Evolutionary conservation across 2,329 filamentous ascomycete species (phyloP).

Genomic region (Exophiala phaeomuriformis): DNA sequence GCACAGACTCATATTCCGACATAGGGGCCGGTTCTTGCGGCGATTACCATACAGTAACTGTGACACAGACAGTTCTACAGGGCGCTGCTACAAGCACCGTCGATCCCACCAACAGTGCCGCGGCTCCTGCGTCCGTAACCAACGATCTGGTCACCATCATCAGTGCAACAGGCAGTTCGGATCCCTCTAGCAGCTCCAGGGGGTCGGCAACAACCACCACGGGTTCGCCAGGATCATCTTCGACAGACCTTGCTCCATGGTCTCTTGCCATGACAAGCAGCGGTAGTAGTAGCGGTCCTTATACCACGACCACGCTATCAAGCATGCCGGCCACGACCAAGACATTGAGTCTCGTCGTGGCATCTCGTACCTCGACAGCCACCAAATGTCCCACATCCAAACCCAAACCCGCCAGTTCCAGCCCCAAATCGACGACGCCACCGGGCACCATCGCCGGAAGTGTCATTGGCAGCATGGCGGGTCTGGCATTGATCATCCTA

Average conservation of each 20-base stretch:
- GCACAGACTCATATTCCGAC: background rate
- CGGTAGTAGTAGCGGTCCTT: no score
- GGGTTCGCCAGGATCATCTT: background rate
- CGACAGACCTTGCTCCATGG: background rate
- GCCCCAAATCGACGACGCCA: conserved; percentile 1
- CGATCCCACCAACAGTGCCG: background rate
- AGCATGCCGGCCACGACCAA: conserved; percentile 12
- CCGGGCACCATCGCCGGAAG: conserved; percentile 18
- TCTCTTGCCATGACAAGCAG: conserved; percentile 1
- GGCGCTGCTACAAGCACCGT: conserved; percentile 16
- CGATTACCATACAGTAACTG: conserved; percentile 10
- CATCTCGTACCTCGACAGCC: conserved; percentile 4
- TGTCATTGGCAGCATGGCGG: conserved; percentile 19
- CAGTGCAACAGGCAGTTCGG: background rate
- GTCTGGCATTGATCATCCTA: conserved; percentile 14
- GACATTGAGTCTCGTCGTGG: conserved; percentile 13
- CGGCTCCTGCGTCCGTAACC: background rate
- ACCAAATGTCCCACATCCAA: conserved; percentile 3
- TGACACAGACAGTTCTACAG: conserved; percentile 17
- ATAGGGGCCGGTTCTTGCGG: conserved; percentile 6
- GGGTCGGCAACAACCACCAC: background rate
- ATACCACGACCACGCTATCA: conserved; percentile 1
- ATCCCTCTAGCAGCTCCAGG: background rate
- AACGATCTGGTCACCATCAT: background rate
- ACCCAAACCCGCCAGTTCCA: background rate